Percentiles rank a stretch among this genome's conserved stretches.
These are phyloP conservation scores for Neophaeococcomyces mojaviensis DNA, from an alignment of 2,329 filamentous ascomycete genomes.

Conservation along the genomic window DNA sequence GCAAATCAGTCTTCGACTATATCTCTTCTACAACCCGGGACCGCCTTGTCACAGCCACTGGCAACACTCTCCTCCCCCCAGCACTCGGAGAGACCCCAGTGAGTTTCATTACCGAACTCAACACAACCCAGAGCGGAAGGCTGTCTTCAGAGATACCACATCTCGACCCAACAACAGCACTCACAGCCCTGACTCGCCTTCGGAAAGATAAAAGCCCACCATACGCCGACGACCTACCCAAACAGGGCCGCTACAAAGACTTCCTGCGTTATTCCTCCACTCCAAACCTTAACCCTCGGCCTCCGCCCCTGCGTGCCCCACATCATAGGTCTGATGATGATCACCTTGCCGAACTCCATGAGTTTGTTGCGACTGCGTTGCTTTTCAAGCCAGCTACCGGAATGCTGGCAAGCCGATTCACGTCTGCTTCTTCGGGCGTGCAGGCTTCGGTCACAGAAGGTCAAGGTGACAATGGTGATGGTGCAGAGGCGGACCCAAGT, in stretches of 20 bases:
- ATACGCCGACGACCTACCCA: conserved; percentile 73
- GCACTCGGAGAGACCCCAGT: conserved; percentile 67
- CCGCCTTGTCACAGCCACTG: conserved; percentile 66
- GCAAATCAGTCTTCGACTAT: conserved; percentile 94
- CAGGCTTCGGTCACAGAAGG: conserved; percentile 20
- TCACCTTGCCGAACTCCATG: conserved; percentile 69
- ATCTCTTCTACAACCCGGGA: conserved; percentile 71
- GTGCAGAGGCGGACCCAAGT: conserved; percentile 18
- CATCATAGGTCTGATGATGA: conserved; percentile 55
- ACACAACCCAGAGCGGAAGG: not conserved
- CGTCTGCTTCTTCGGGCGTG: too few relatives aligned
- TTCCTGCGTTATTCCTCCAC: conserved; percentile 75
- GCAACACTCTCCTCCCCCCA: conserved; percentile 67
- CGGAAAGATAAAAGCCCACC: conserved; percentile 58
- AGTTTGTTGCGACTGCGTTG: conserved; percentile 67
- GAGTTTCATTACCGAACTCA: conserved; percentile 22
- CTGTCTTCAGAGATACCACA: conserved; percentile 35
- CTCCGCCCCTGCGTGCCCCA: conserved; percentile 7
- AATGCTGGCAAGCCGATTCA: conserved; percentile 89
- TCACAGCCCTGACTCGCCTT: conserved; percentile 57
- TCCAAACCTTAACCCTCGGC: conserved; percentile 25
- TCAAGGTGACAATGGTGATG: conserved; percentile 10
- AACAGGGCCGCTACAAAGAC: conserved; percentile 69
- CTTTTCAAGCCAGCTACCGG: conserved; percentile 91
- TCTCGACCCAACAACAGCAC: conserved; percentile 59